Evolutionary conservation across 108 stramenopile genomes (phyloP).

Genomic region (Skeletonema costatum): DNA sequence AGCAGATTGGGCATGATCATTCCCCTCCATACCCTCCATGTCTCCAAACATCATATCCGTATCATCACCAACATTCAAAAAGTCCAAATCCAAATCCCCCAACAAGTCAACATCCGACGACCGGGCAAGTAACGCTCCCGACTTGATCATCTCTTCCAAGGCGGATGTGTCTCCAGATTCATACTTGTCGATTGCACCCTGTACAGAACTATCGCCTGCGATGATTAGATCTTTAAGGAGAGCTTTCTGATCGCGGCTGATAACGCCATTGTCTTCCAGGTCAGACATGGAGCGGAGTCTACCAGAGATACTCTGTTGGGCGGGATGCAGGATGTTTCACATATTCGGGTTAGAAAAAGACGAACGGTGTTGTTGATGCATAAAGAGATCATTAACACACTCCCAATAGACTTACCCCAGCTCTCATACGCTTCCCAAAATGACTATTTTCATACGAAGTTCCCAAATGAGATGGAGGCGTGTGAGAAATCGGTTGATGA

Average conservation of each 20-base stretch:
- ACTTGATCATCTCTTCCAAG: conserved; percentile 74
- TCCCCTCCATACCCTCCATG: conserved; percentile 28
- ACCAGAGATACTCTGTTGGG: conserved; percentile 73
- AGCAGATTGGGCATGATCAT: conserved; percentile 7
- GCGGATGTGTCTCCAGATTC: conserved; percentile 80
- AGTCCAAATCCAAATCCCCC: conserved; percentile 88
- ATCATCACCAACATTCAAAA: conserved; percentile 66
- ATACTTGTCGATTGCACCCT: conserved; percentile 85
- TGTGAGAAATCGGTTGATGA: conserved; percentile 49
- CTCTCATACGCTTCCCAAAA: conserved; percentile 80
- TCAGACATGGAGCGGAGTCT: conserved; percentile 82
- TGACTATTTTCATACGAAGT: conserved; percentile 80
- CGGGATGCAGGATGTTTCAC: not conserved
- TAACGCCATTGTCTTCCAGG: conserved; percentile 84
- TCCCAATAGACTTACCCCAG: conserved; percentile 65
- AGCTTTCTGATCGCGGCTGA: conserved; percentile 83
- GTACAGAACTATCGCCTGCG: conserved; percentile 78
- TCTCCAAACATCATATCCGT: conserved; percentile 32
- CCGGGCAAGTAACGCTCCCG: conserved; percentile 57
- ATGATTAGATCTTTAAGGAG: conserved; percentile 91
- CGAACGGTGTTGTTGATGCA: not conserved
- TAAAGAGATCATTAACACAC: not conserved
- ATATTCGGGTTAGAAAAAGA: not conserved
- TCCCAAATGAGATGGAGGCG: conserved; percentile 67
- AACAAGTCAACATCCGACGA: conserved; percentile 79